A percentile compares a stretch with the other conserved stretches of the same genome.
phyloP scores from a whole-genome alignment of 345 rosid genomes.

The Excoecaria agallocha region DNA sequence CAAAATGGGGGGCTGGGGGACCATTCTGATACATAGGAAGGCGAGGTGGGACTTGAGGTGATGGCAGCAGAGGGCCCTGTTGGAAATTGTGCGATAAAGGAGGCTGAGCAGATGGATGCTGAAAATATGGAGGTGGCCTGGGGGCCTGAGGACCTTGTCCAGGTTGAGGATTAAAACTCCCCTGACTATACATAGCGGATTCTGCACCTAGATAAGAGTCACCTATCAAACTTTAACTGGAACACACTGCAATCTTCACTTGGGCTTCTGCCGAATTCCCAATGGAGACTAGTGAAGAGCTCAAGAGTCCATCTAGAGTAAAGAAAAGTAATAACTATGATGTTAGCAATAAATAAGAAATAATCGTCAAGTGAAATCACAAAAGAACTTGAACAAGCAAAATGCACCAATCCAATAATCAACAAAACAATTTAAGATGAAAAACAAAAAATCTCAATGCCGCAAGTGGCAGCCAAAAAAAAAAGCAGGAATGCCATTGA shows the following conservation, averaged over 20 bases:
- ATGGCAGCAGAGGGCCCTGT: conserved; percentile 25
- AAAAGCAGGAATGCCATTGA: not conserved
- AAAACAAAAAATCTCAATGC: not conserved
- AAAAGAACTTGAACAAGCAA: not conserved
- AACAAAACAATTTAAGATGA: not conserved
- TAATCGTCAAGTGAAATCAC: not conserved
- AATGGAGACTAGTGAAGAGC: not conserved
- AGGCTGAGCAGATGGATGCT: conserved; percentile 30
- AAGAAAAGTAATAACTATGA: not conserved
- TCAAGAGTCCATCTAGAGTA: not conserved
- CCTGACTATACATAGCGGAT: conserved; percentile 35
- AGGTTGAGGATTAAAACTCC: conserved; percentile 35
- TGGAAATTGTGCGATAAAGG: conserved; percentile 28
- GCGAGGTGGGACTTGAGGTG: conserved; percentile 18
- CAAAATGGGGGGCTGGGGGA: conserved; percentile 29
- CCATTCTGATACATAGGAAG: conserved; percentile 35
- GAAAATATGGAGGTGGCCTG: conserved; percentile 32
- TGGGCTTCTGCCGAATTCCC: not conserved
- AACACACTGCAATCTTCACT: not conserved
- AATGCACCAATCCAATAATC: not conserved
- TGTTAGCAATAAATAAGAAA: not conserved
- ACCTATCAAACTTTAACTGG: not conserved
- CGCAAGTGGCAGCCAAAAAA: not conserved
- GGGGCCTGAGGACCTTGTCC: conserved; percentile 38
- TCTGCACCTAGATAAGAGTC: not conserved